These are phyloP conservation scores for Hypoxylon lienhwacheense DNA, from an alignment of 495 filamentous ascomycete species.

Conservation along the genomic window DNA sequence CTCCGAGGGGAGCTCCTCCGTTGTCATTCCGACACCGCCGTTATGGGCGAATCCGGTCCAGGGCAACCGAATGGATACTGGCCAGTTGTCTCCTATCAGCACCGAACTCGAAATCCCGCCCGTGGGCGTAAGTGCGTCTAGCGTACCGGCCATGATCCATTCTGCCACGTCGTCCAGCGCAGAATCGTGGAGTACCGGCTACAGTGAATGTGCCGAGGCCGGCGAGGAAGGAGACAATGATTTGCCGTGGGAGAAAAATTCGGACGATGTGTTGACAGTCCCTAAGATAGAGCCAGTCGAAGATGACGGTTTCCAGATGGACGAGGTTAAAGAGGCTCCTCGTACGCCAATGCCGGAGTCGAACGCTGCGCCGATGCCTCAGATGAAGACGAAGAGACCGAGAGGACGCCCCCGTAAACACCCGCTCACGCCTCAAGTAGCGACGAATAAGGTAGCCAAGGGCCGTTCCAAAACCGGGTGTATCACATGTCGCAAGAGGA, in stretches of 20 bases:
- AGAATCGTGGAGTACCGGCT: conserved; percentile 42
- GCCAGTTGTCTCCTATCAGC: conserved; percentile 55
- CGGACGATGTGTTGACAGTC: conserved; percentile 41
- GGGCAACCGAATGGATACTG: conserved; percentile 42
- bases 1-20: conserved; percentile 45
- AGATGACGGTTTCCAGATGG: conserved; percentile 52
- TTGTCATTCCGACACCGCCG: conserved; percentile 40
- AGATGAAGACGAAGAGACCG: conserved; percentile 55
- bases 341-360: conserved; percentile 34
- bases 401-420: conserved; percentile 86
- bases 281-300: conserved; percentile 53
- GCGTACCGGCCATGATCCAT: conserved; percentile 37
- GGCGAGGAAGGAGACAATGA: conserved; percentile 34
- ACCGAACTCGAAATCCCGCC: conserved; percentile 47
- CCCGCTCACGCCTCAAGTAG: conserved; percentile 57
- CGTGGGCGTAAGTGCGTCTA: conserved; percentile 38
- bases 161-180: conserved; percentile 41
- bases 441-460: conserved; percentile 70
- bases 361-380: conserved; percentile 21
- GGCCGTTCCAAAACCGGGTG: conserved; percentile 94
- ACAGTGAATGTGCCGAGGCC: conserved; percentile 30
- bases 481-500: conserved; percentile 85
- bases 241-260: conserved; percentile 43
- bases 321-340: conserved; percentile 50
- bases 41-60: conserved; percentile 45